These are phyloP conservation scores for Eustoma russellianum DNA, from an alignment of 257 asterid species.

Conservation along the genomic window DNA sequence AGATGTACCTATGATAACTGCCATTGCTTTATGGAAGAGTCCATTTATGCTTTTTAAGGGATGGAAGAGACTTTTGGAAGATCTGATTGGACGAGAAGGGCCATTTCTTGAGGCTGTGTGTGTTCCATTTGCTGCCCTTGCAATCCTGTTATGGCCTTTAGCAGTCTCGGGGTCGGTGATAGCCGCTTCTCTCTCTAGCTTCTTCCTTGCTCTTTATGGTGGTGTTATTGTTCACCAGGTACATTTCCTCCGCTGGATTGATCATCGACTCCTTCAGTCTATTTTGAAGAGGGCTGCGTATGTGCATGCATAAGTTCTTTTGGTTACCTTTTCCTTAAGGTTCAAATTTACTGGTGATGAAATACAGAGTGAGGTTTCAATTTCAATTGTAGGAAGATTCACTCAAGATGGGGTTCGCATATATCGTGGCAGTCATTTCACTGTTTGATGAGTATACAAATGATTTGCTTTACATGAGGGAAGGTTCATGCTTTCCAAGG, in stretches of 20 bases:
- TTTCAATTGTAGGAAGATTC: slow-evolving; percentile 61
- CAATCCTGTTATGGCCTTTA: slow-evolving; percentile 80
- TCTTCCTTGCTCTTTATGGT: slow-evolving; percentile 61
- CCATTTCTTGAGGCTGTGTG: slow-evolving; percentile 86
- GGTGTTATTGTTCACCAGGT: slow-evolving; percentile 82
- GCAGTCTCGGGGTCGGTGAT: slow-evolving; percentile 62
- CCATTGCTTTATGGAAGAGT: slow-evolving; percentile 83
- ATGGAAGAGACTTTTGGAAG: slow-evolving; percentile 83
- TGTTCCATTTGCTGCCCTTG: slow-evolving; percentile 85
- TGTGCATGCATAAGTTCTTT: neutral
- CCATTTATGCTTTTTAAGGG: slow-evolving; percentile 81
- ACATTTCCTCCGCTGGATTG: neutral
- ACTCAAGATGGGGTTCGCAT: slow-evolving; percentile 66
- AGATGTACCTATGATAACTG: slow-evolving; percentile 58
- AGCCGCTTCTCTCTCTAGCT: slow-evolving; percentile 63
- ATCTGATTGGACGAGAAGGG: slow-evolving; percentile 81
- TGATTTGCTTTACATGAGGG: slow-evolving; percentile 62
- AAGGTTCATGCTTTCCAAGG: slow-evolving; percentile 93
- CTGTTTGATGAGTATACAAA: slow-evolving; percentile 78
- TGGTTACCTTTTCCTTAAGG: neutral
- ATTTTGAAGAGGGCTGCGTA: neutral
- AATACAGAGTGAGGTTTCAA: neutral
- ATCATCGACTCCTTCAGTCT: neutral
- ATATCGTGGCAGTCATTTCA: slow-evolving; percentile 54
- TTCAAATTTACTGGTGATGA: too few relatives aligned